phyloP scores from a whole-genome alignment of 148 eudicot species.

The Arctostaphylos glauca region DNA sequence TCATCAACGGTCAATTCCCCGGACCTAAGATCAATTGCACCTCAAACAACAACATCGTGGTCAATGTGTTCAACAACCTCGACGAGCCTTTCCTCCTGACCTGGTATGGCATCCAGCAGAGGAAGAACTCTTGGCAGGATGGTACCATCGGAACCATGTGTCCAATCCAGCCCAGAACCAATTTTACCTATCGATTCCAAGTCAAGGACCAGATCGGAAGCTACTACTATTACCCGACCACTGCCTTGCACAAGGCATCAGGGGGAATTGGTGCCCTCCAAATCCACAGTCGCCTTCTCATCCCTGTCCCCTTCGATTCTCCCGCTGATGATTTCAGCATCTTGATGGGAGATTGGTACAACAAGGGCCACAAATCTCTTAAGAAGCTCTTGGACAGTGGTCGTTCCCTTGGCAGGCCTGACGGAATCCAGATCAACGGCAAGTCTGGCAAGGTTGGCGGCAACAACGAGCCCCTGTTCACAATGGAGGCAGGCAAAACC shows the following conservation, averaged over 20 bases:
- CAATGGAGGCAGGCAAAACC: conserved; percentile 29
- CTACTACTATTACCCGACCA: conserved; percentile 29
- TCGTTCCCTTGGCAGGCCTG: conserved; percentile 25
- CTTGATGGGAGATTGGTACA: conserved; percentile 35
- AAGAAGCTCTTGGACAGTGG: conserved; percentile 23
- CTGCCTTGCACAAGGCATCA: conserved; percentile 18
- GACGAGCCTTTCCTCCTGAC: conserved; percentile 36
- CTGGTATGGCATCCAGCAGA: conserved; percentile 32
- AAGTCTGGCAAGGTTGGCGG: conserved; percentile 20
- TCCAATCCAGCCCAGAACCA: conserved; percentile 29
- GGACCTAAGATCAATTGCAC: conserved; percentile 30
- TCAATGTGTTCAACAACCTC: conserved; percentile 30
- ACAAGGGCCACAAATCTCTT: conserved; percentile 17
- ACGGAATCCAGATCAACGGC: conserved; percentile 37
- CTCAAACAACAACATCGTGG: conserved; percentile 25
- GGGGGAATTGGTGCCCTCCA: conserved; percentile 30
- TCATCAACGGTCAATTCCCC: conserved; percentile 29
- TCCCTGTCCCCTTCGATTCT: conserved; percentile 28
- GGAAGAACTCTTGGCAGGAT: conserved; percentile 39
- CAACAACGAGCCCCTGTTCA: conserved; percentile 26
- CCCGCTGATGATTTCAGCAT: conserved; percentile 29
- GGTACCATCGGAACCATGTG: conserved; percentile 31
- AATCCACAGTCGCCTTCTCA: conserved; percentile 25
- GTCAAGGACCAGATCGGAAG: conserved; percentile 39
- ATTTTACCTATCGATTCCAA: conserved; percentile 33